phyloP scores from a whole-genome alignment of 2,329 filamentous ascomycete species.

The Diatrype stigma region DNA sequence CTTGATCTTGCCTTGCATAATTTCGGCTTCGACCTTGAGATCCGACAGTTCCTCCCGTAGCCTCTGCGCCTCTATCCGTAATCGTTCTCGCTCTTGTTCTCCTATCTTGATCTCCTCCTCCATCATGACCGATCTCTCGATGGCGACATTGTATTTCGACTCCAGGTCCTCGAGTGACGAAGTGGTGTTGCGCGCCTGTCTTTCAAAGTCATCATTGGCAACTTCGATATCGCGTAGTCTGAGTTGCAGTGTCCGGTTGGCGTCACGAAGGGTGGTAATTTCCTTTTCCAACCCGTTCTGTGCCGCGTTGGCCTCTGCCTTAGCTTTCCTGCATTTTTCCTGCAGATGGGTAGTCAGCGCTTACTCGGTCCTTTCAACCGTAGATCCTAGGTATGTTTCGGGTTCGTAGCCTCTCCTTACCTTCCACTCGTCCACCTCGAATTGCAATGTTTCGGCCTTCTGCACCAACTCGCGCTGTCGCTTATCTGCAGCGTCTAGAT shows the following conservation, averaged over 20 bases:
- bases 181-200: slow-evolving; percentile 90
- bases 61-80: slow-evolving; percentile 88
- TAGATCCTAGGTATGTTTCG: too few relatives aligned
- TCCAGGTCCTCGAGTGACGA: slow-evolving; percentile 96
- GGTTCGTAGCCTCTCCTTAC: slow-evolving; percentile 53
- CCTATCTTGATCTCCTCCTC: slow-evolving; percentile 91
- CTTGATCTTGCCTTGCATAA: slow-evolving; percentile 88
- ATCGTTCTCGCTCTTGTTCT: slow-evolving; percentile 83
- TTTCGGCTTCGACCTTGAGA: slow-evolving; percentile 90
- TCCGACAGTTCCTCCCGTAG: slow-evolving; percentile 88
- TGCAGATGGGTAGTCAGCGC: slow-evolving; percentile 34
- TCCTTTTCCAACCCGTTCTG: slow-evolving; percentile 91
- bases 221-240: slow-evolving; percentile 93
- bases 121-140: slow-evolving; percentile 87
- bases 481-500: slow-evolving; percentile 93
- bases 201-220: slow-evolving; percentile 96
- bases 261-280: slow-evolving; percentile 83
- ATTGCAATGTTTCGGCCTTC: slow-evolving; percentile 78
- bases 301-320: slow-evolving; percentile 77
- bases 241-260: slow-evolving; percentile 75
- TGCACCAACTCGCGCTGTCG: slow-evolving; percentile 80
- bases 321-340: slow-evolving; percentile 95
- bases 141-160: slow-evolving; percentile 91
- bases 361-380: background rate
- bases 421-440: slow-evolving; percentile 98